Conservation (phyloP, 768 basidiomycete genomes). For the Lactifluus echinatus region DNA sequence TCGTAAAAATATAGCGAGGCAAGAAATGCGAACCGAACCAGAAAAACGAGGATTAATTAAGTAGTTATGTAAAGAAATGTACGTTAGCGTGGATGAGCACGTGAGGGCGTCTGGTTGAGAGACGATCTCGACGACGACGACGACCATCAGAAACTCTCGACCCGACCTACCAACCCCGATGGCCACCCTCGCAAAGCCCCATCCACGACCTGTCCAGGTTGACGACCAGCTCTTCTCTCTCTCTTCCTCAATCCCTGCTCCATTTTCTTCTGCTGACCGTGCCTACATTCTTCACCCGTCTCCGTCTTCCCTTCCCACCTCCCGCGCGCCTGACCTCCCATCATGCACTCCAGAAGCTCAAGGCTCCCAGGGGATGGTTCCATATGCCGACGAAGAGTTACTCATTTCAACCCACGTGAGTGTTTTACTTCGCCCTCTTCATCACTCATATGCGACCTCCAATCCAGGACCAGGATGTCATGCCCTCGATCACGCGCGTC, state of each 20-base stretch:
- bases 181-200: conserved; percentile 19
- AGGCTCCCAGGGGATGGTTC: background rate
- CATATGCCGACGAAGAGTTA: background rate
- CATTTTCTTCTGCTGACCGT: conserved; percentile 15
- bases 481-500: conserved; percentile 66
- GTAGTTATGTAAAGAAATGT: too few relatives aligned
- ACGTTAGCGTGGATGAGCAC: too few relatives aligned
- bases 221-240: conserved; percentile 6
- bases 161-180: background rate
- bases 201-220: background rate
- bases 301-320: background rate
- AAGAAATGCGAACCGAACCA: too few relatives aligned
- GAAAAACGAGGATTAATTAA: too few relatives aligned
- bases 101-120: background rate
- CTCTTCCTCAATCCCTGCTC: conserved; percentile 14
- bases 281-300: background rate
- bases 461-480: conserved; percentile 43
- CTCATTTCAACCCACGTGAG: background rate
- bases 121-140: background rate
- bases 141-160: background rate
- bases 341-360: background rate
- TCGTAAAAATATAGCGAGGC: background rate
- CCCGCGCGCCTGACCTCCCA: background rate
- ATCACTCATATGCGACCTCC: background rate
- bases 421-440: background rate